These are phyloP conservation scores for Laguncularia racemosa DNA, from an alignment of 345 rosid species.

Conservation along the genomic window DNA sequence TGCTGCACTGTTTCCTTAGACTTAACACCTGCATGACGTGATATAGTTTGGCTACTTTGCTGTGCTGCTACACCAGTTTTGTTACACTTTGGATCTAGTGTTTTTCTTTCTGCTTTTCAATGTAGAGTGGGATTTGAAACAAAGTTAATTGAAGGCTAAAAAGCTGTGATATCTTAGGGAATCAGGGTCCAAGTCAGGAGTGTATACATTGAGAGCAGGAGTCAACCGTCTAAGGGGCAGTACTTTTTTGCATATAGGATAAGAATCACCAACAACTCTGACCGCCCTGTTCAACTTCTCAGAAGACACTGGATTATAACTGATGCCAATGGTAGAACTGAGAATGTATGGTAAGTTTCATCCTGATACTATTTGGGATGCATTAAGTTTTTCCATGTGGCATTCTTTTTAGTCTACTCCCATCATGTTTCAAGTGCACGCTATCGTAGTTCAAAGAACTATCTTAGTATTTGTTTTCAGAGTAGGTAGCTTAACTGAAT, in stretches of 20 bases:
- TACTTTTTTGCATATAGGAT: conserved; percentile 70
- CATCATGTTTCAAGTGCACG: no score
- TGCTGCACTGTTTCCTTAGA: no score
- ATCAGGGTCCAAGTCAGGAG: conserved; percentile 69
- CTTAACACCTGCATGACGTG: no score
- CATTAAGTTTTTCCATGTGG: neutral
- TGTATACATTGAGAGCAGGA: conserved; percentile 55
- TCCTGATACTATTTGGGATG: neutral
- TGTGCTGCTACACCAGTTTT: neutral
- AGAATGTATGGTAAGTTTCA: conserved; percentile 53
- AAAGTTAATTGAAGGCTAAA: neutral
- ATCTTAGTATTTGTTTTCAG: no score
- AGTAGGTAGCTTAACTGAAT: no score
- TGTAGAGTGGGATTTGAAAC: neutral
- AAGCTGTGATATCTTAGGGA: conserved; percentile 34
- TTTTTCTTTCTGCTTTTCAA: no score
- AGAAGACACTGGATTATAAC: conserved; percentile 70
- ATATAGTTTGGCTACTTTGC: no score
- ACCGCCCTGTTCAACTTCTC: conserved; percentile 72
- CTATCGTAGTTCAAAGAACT: no score
- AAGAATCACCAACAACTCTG: conserved; percentile 58
- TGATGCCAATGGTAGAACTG: conserved; percentile 58
- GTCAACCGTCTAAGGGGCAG: conserved; percentile 57
- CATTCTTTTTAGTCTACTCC: no score
- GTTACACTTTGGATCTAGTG: no score